These are phyloP conservation scores for Circinella minor DNA, from an alignment of 371 early-diverging fungal genomes.

Conservation along the genomic window DNA sequence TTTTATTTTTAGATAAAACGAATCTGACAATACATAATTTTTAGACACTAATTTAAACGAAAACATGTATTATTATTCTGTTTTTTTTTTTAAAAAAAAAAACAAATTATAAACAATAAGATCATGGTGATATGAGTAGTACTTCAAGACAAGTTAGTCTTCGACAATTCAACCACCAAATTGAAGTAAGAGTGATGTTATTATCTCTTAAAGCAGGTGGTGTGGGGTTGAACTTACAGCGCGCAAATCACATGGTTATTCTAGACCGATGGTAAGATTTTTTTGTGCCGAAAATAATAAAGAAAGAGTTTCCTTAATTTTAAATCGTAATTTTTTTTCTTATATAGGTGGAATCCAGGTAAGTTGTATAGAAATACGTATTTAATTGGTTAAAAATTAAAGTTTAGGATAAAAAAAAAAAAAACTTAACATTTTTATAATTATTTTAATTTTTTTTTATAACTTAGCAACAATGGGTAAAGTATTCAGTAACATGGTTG, in stretches of 20 bases:
- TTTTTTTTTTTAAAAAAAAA: too few species aligned
- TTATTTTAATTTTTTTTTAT: neutral
- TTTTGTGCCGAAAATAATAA: too few species aligned
- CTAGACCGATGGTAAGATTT: constrained; percentile 40
- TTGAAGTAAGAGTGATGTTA: constrained; percentile 34
- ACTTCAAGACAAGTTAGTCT: constrained; percentile 26
- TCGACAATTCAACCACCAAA: constrained; percentile 38
- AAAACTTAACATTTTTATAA: neutral
- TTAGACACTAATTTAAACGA: too few species aligned
- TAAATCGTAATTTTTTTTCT: constrained; percentile 2
- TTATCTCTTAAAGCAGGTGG: constrained; percentile 53
- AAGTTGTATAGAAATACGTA: neutral
- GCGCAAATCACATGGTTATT: constrained; percentile 54
- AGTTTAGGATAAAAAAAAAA: neutral
- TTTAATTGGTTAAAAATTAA: neutral
- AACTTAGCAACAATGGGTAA: constrained; percentile 45
- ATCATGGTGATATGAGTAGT: constrained; percentile 38
- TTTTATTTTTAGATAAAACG: too few species aligned
- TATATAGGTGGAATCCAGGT: constrained; percentile 49
- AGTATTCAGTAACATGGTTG: neutral
- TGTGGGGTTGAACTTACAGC: constrained; percentile 45
- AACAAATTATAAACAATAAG: constrained; percentile 21
- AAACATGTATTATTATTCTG: too few species aligned
- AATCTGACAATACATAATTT: too few species aligned
- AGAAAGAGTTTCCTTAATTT: too few species aligned